phyloP scores from a whole-genome alignment of 2,329 filamentous ascomycete genomes.

The Nigrospora sphaerica region DNA sequence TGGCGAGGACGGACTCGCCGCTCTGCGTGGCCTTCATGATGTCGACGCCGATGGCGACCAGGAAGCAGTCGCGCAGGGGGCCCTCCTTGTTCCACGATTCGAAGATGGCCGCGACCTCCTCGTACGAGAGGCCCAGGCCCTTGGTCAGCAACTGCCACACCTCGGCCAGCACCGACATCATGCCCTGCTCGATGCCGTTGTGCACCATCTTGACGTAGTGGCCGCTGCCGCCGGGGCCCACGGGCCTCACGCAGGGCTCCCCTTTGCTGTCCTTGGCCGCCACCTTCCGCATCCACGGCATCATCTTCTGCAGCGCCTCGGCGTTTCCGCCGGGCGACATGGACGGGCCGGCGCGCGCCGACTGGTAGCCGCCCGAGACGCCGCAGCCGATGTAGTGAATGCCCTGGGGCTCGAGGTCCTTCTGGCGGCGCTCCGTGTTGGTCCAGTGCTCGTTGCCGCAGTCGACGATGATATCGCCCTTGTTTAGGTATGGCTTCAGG shows the following conservation, averaged over 20 bases:
- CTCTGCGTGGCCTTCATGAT: slow-evolving; percentile 45
- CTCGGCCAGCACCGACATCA: slow-evolving; percentile 59
- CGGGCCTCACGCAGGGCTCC: slow-evolving; percentile 50
- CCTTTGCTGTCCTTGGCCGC: slow-evolving; percentile 56
- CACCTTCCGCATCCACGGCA: slow-evolving; percentile 54
- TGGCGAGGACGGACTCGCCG: slow-evolving; percentile 46
- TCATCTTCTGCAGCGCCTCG: slow-evolving; percentile 46
- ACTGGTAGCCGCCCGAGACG: slow-evolving; percentile 63
- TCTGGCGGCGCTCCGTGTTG: slow-evolving; percentile 56
- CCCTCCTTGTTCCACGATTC: slow-evolving; percentile 52
- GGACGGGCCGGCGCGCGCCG: slow-evolving; percentile 58
- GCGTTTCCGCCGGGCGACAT: slow-evolving; percentile 58
- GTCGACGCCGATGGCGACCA: slow-evolving; percentile 55
- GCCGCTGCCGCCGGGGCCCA: slow-evolving; percentile 56
- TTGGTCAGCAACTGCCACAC: slow-evolving; percentile 57
- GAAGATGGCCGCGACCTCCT: slow-evolving; percentile 55
- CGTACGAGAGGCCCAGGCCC: slow-evolving; percentile 49
- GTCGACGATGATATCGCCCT: slow-evolving; percentile 61
- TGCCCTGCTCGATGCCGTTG: slow-evolving; percentile 67
- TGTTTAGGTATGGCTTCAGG: slow-evolving; percentile 39
- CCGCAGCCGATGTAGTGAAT: slow-evolving; percentile 63
- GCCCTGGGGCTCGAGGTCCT: slow-evolving; percentile 45
- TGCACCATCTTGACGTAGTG: slow-evolving; percentile 74
- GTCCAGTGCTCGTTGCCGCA: slow-evolving; percentile 62
- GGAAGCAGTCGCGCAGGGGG: slow-evolving; percentile 51